These are phyloP conservation scores for Colletotrichum lini DNA, from an alignment of 2,329 filamentous ascomycete species.

Conservation along the genomic window DNA sequence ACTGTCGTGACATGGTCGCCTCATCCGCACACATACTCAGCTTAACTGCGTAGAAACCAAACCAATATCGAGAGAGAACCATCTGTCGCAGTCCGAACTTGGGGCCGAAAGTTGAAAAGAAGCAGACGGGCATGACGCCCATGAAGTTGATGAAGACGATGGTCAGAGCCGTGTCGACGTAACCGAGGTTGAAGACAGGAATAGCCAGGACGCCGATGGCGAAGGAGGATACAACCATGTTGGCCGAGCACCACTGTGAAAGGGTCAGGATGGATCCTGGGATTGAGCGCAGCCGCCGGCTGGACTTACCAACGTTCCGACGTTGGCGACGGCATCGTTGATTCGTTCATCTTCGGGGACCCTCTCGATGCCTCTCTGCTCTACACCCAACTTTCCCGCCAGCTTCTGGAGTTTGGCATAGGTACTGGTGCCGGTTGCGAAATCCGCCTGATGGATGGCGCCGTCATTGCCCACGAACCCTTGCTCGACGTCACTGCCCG, in stretches of 20 bases:
- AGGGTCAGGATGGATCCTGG: slow-evolving; percentile 13
- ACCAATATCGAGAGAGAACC: slow-evolving; percentile 84
- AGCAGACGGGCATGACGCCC: slow-evolving; percentile 79
- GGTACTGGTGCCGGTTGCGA: slow-evolving; percentile 36
- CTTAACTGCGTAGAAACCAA: slow-evolving; percentile 80
- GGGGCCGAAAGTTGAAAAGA: slow-evolving; percentile 84
- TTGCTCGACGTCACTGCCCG: slow-evolving; percentile 20
- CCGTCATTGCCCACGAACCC: slow-evolving; percentile 28
- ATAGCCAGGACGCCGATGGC: slow-evolving; percentile 80
- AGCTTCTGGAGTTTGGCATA: slow-evolving; percentile 67
- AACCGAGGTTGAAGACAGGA: slow-evolving; percentile 79
- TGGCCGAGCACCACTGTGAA: slow-evolving; percentile 76
- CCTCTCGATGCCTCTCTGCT: slow-evolving; percentile 82
- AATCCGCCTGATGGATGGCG: slow-evolving; percentile 27
- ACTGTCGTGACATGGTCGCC: neutral
- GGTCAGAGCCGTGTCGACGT: slow-evolving; percentile 79
- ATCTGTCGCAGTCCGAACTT: slow-evolving; percentile 83
- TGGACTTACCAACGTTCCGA: slow-evolving; percentile 77
- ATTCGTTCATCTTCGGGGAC: slow-evolving; percentile 79
- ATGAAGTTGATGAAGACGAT: slow-evolving; percentile 84
- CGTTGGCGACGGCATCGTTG: slow-evolving; percentile 75
- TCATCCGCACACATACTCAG: slow-evolving; percentile 64
- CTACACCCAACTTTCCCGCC: slow-evolving; percentile 76
- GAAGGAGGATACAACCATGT: slow-evolving; percentile 84
- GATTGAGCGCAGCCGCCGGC: neutral